Evolutionary conservation across 1,284 basidiomycete species (phyloP).

Genomic region (Melampsora occidentalis): DNA sequence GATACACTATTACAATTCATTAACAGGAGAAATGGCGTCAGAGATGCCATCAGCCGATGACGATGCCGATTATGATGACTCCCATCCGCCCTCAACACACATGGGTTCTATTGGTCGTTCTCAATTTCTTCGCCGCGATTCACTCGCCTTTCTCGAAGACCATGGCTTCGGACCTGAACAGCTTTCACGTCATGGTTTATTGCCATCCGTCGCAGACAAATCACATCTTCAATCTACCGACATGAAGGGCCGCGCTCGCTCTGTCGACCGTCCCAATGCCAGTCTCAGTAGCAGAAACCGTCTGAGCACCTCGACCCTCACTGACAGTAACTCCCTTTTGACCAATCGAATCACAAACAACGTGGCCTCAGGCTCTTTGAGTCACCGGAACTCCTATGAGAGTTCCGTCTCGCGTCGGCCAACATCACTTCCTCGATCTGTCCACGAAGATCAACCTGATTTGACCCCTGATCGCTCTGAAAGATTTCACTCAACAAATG

Average conservation of each 20-base stretch:
- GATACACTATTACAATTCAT: constrained; percentile 90
- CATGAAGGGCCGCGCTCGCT: neutral
- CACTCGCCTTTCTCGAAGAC: constrained; percentile 35
- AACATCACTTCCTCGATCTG: neutral
- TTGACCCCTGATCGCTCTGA: neutral
- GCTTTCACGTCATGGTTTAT: neutral
- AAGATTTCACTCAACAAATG: neutral
- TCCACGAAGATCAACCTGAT: neutral
- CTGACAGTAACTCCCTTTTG: neutral
- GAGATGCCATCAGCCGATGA: constrained; percentile 65
- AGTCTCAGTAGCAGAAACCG: neutral
- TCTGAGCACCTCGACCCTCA: constrained; percentile 1
- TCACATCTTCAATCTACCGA: constrained; percentile 11
- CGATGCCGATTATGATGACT: constrained; percentile 15
- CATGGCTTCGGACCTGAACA: constrained; percentile 24
- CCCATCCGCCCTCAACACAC: neutral
- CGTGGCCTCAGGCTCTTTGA: neutral
- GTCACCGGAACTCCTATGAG: neutral
- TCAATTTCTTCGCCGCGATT: constrained; percentile 15
- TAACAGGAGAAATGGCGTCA: constrained; percentile 78
- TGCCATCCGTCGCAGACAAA: neutral
- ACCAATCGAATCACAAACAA: neutral
- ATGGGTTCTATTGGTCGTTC: neutral
- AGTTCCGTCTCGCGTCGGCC: neutral
- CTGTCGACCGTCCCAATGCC: neutral